Percentiles rank a stretch among this genome's conserved stretches.
Conservation (phyloP, 2,329 filamentous ascomycete species). For the Juglanconis sp. region DNA sequence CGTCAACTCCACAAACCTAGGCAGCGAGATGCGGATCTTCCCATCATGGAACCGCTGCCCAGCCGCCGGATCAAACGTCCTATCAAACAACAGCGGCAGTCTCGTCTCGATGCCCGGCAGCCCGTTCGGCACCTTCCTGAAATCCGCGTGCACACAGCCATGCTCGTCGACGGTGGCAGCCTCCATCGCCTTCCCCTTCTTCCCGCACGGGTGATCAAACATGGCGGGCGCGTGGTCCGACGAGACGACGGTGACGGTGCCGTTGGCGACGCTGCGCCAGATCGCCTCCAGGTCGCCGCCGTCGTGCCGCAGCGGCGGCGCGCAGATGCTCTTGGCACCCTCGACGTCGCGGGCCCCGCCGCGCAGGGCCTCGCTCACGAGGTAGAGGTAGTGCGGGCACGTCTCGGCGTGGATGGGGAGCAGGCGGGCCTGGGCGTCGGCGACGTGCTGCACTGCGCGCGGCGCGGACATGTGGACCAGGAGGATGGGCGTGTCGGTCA, state of each 20-base stretch:
- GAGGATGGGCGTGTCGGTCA: constrained; percentile 49
- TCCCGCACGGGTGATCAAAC: constrained; percentile 41
- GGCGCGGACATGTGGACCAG: constrained; percentile 51
- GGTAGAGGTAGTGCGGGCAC: constrained; percentile 56
- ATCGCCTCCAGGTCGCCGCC: constrained; percentile 47
- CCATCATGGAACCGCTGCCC: constrained; percentile 23
- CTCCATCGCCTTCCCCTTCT: constrained; percentile 24
- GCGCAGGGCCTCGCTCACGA: constrained; percentile 42
- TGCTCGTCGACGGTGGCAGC: constrained; percentile 24
- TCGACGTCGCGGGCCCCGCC: constrained; percentile 35
- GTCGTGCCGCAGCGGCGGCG: constrained; percentile 44
- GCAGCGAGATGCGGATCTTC: constrained; percentile 35
- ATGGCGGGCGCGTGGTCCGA: constrained; percentile 46
- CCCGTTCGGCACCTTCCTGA: constrained; percentile 58
- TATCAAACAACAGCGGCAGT: constrained; percentile 41
- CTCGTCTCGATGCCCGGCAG: constrained; percentile 56
- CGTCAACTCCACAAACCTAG: constrained; percentile 53
- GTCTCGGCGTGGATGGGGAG: constrained; percentile 55
- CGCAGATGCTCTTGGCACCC: constrained; percentile 54
- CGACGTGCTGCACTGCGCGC: constrained; percentile 44
- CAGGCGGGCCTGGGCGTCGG: constrained; percentile 45
- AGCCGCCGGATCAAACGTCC: constrained; percentile 13
- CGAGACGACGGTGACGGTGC: constrained; percentile 52
- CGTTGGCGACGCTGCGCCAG: constrained; percentile 49
- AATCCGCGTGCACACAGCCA: constrained; percentile 25